Evolutionary conservation across 345 rosid genomes (phyloP), one percentile per base, ranked within the genome.

Genomic region (Salix arbutifolia): DNA sequence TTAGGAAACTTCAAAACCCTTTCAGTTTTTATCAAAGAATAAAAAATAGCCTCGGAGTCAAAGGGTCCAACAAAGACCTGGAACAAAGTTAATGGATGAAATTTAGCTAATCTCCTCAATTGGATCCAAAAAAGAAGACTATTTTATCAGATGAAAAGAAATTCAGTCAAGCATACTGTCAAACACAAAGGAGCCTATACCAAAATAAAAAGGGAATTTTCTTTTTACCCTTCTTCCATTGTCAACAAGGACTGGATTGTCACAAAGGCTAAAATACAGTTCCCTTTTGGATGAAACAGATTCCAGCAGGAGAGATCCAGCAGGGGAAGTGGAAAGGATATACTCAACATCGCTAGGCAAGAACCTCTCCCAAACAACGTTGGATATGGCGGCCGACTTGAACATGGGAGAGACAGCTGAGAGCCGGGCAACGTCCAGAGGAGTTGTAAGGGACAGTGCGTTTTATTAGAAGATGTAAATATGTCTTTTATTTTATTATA

Each of bases 361-460:
- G 81, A 92, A 92, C 33, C 52, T 58, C 6, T 80, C 84, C 97
- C 96, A 90, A 4, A 91, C 89, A 21, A 82, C 73, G 74, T 91
- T 90, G 30, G 94, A 90, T 1, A 79, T 76, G 1, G 91, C 84
- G 3, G 88, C 91, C 2, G 81, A 87, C 71, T 77, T 84, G 53
- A 90, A 86, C 0, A 66, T 8, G 18, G 77, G 80, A 14, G 91
- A 88, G 42, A 92, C 96, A 48, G 74, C 53, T 3, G 91, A 76
- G 31, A 84, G 68, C 18, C 80, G 79, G 66, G 90, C 84, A 14
- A 87, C 86, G 2, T 91, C 92, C 2, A 74, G 74, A 17, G 92
- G 94, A 14, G 67, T 72, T 0, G 94, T 91, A 5, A 72, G 79
- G 8, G 90, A 85, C 6, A 91, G 53, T 8, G 88, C 73, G 73